Base-by-base conservation (phyloP, 208 protist species). In the Naegleria gruberi region DNA sequence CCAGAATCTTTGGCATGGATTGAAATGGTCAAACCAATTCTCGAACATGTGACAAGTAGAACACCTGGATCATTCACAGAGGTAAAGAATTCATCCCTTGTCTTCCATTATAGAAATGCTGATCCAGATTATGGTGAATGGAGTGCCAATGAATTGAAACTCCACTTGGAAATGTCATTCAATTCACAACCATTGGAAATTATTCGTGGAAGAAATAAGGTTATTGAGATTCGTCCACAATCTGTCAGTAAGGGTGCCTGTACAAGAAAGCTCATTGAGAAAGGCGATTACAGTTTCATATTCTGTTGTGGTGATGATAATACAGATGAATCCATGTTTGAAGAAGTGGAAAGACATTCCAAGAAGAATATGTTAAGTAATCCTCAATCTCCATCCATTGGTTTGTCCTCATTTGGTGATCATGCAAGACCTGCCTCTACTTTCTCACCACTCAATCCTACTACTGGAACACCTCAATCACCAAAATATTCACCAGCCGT, bases 71-170 rank as follows among this genome's bases (percentile, higher is more conserved):
- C 26, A 3, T 85, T 65, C 15, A 4, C 41, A 4, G 91, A 95
- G 45, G 41, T 65, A 0, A 95, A 95, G 47, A 74, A 94, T 40
- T 84, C 90, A 2, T 93, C 91, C 51, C 6, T 95, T 0, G 91
- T 90, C 19, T 95, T 92, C 92, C 92, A 95, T 81, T 95, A 94
- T 81, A 85, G 94, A 34, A 93, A 93, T 43, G 87, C 93, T 0
- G 94, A 95, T 74, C 86, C 82, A 45, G 94, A 95, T 45, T 95
- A 96, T 93, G 93, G 92, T 19, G 85, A 91, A 43, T 94, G 89
- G 74, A 93, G 94, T 90, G 92, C 93, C 7, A 93, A 92, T 46
- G 94, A 95, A 90, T 85, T 95, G 19, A 82, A 90, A 55, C 89
- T 91, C 3, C 94, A 95, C 51, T 90, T 95, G 2, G 91, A 85